Conservation (phyloP, 352 stramenopile genomes). For the Pythium brassicae region DNA sequence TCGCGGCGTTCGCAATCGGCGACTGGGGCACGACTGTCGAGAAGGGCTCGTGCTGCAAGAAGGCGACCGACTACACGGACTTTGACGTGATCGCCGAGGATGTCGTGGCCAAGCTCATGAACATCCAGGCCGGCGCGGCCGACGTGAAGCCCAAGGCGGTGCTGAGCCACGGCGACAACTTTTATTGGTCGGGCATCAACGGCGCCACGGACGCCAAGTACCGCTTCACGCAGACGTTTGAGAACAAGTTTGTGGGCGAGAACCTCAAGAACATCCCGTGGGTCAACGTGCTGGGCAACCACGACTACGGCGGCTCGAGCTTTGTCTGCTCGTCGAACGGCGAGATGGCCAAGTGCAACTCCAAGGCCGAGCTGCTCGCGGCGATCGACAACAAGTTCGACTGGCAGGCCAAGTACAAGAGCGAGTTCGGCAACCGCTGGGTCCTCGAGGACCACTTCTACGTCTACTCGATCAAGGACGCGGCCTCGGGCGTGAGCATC, state of each 20-base stretch:
- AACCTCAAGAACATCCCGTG: conserved; percentile 63
- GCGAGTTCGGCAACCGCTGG: conserved; percentile 77
- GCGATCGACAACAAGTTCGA: conserved; percentile 64
- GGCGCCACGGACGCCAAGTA: conserved; percentile 49
- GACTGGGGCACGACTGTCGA: conserved; percentile 67
- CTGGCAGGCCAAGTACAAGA: conserved; percentile 76
- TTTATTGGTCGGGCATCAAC: conserved; percentile 77
- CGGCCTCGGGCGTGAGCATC: conserved; percentile 54
- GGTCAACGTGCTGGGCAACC: conserved; percentile 86
- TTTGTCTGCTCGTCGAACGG: conserved; percentile 63
- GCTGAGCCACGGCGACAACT: conserved; percentile 72
- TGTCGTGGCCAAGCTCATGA: conserved; percentile 53
- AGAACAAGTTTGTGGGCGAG: conserved; percentile 54
- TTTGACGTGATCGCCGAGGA: conserved; percentile 72
- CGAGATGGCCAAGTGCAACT: conserved; percentile 37
- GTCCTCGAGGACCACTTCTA: conserved; percentile 82
- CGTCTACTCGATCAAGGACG: conserved; percentile 59
- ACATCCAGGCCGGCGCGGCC: conserved; percentile 27
- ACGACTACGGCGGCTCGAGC: conserved; percentile 78
- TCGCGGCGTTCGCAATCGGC: conserved; percentile 63
- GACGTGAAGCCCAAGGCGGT: conserved; percentile 39
- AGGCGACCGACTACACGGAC: conserved; percentile 50
- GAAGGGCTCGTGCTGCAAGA: conserved; percentile 66
- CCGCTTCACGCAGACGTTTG: conserved; percentile 77
- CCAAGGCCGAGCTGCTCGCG: conserved; percentile 33